phyloP scores from a whole-genome alignment of 2,329 filamentous ascomycete genomes.

The Fusarium sp. region DNA sequence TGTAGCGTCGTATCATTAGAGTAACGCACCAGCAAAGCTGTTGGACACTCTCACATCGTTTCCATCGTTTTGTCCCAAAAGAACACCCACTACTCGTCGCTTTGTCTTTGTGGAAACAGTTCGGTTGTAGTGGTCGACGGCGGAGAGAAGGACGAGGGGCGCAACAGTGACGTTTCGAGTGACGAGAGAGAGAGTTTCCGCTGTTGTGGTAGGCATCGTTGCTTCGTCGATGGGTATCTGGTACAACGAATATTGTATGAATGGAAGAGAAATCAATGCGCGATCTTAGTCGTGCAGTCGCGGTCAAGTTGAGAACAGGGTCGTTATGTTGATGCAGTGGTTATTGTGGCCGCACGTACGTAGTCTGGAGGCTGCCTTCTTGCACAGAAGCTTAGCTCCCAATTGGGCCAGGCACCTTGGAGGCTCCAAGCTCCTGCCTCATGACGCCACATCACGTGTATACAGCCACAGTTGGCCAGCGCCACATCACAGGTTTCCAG shows the following conservation, averaged over 20 bases:
- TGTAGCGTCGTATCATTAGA: slow-evolving; percentile 10
- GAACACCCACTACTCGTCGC: slow-evolving; percentile 90
- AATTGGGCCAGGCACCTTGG: slow-evolving; percentile 41
- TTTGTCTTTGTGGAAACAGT: slow-evolving; percentile 86
- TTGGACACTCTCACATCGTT: slow-evolving; percentile 97
- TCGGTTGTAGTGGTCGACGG: slow-evolving; percentile 97
- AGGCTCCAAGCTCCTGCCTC: slow-evolving; percentile 32
- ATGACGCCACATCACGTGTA: slow-evolving; percentile 33
- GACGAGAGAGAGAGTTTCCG: slow-evolving; percentile 94
- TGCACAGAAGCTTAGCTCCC: slow-evolving; percentile 46
- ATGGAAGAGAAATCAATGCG: slow-evolving; percentile 15
- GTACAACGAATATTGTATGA: slow-evolving; percentile 29
- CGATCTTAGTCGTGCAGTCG: slow-evolving; percentile 33
- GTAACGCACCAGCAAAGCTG: slow-evolving; percentile 87
- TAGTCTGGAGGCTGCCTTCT: slow-evolving; percentile 50
- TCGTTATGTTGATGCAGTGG: slow-evolving; percentile 37
- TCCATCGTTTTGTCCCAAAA: slow-evolving; percentile 95
- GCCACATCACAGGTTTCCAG: slow-evolving; percentile 19
- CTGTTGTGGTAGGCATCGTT: slow-evolving; percentile 94
- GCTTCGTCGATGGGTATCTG: slow-evolving; percentile 27
- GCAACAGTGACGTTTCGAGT: slow-evolving; percentile 96
- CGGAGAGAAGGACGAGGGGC: slow-evolving; percentile 95
- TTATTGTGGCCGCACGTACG: slow-evolving; percentile 46
- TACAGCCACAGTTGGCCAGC: slow-evolving; percentile 9
- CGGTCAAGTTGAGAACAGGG: slow-evolving; percentile 28